Base-by-base conservation (phyloP, 1,139 yeast genomes). In the Pichia sp. region DNA sequence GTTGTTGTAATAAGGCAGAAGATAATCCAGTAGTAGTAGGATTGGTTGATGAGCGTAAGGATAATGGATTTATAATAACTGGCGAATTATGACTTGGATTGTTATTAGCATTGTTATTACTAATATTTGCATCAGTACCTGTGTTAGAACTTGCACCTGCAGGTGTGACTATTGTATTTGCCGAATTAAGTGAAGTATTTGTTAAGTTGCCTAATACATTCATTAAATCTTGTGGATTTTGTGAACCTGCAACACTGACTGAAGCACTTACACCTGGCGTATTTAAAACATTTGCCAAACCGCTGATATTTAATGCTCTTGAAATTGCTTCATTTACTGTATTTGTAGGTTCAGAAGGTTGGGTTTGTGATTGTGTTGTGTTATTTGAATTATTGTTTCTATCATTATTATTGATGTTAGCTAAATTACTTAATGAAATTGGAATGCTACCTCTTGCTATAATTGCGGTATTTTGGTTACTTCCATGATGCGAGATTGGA, bases 231-330 rank as follows among this genome's bases (percentile, higher is more conserved):
- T 36, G 35, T 6, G 44, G 16, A 25, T 39, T 41, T 26, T 40
- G 40, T 8, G 48, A 44, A 9, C 46, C 50, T 3, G 38, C 43
- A 33, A 49, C 30, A 25, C 38, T 44, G 22, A 49, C 39, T 11
- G 51, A 47, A 8, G 50, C 49, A 20, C 43, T 39, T 6, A 49
- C 44, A 22, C 49, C 47, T 2, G 44, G 50, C 3, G 30, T 30
- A 29, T 28, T 40, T 6, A 39, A 28, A 4, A 34, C 6, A 29
- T 28, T 30, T 9, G 35, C 12, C 7, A 38, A 24, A 23, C 34
- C 37, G 8, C 41, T 39, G 7, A 43, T 27, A 29, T 44, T 40
- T 11, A 42, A 10, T 11, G 12, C 33, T 6, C n/a, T 33, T 31
- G 41, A 31, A 8, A 20, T 28, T 28, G 31, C 31, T 24, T 28